A percentile compares a stretch with the other conserved stretches of the same genome.
phyloP scores from a whole-genome alignment of 83 land plant species.

The Picea mariana region DNA sequence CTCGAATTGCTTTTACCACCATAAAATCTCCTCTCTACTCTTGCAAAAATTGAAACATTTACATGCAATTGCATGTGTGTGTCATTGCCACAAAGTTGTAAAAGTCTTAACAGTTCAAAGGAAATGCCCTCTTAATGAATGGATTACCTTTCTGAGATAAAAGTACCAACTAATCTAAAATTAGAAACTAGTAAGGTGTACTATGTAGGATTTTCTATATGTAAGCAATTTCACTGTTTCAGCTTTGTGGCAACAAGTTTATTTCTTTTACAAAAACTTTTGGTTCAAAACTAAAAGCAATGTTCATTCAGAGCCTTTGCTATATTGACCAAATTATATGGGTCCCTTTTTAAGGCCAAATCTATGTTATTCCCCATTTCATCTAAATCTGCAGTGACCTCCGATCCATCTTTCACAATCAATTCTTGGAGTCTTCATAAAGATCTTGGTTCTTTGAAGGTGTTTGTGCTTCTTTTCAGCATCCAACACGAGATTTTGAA shows the following conservation, averaged over 20 bases:
- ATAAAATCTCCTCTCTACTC: no score
- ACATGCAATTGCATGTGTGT: no score
- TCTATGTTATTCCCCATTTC: conserved; percentile 5
- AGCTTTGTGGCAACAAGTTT: background rate
- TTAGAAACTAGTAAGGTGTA: background rate
- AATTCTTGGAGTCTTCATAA: no score
- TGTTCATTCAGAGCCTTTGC: no score
- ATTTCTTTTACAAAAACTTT: background rate
- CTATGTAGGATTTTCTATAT: background rate
- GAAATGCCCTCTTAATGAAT: background rate
- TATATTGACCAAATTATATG: background rate
- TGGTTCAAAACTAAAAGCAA: background rate
- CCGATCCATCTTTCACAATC: no score
- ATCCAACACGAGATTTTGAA: background rate
- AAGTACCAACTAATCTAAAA: background rate
- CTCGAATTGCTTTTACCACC: no score
- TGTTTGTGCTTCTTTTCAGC: background rate
- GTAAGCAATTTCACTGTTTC: background rate
- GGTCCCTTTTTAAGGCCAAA: background rate
- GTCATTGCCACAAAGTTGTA: no score
- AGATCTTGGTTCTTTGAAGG: background rate
- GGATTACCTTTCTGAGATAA: background rate
- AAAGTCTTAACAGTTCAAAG: background rate
- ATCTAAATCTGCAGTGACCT: conserved; percentile 9
- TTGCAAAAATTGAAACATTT: no score